These are phyloP conservation scores for Herpetomonas tarakana DNA, from an alignment of 208 protist genomes.

Conservation along the genomic window DNA sequence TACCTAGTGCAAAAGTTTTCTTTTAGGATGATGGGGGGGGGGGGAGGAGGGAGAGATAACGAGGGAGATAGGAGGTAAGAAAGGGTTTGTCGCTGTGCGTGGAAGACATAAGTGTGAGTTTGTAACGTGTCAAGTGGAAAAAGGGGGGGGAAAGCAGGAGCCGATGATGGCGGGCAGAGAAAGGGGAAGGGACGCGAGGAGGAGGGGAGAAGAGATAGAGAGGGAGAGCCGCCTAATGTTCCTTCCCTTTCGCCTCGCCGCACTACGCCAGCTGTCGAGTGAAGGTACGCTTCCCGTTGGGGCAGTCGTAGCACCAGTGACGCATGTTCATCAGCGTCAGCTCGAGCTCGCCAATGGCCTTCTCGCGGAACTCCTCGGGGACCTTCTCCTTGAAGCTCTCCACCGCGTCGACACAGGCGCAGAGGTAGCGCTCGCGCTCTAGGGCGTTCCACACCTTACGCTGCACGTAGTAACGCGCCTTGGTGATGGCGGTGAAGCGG, in stretches of 20 bases:
- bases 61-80: too few relatives aligned
- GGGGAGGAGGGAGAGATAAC: too few relatives aligned
- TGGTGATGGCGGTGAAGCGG: conserved; percentile 76
- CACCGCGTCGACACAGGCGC: conserved; percentile 76
- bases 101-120: too few relatives aligned
- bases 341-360: conserved; percentile 81
- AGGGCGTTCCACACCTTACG: conserved; percentile 85
- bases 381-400: conserved; percentile 75
- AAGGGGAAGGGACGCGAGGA: too few relatives aligned
- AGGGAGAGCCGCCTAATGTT: too few relatives aligned
- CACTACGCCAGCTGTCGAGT: conserved; percentile 55
- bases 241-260: background rate
- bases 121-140: too few relatives aligned
- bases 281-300: conserved; percentile 87
- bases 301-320: conserved; percentile 89
- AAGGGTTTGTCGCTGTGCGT: too few relatives aligned
- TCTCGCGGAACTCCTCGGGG: conserved; percentile 71
- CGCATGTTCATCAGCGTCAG: conserved; percentile 77
- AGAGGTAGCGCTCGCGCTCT: conserved; percentile 86
- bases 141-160: too few relatives aligned
- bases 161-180: too few relatives aligned
- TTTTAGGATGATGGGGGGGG: too few relatives aligned
- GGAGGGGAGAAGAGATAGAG: too few relatives aligned
- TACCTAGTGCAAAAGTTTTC: too few relatives aligned
- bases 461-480: conserved; percentile 79